Evolutionary conservation across 1,284 basidiomycete genomes (phyloP).

Genomic region (Cutaneotrichosporon sp.): DNA sequence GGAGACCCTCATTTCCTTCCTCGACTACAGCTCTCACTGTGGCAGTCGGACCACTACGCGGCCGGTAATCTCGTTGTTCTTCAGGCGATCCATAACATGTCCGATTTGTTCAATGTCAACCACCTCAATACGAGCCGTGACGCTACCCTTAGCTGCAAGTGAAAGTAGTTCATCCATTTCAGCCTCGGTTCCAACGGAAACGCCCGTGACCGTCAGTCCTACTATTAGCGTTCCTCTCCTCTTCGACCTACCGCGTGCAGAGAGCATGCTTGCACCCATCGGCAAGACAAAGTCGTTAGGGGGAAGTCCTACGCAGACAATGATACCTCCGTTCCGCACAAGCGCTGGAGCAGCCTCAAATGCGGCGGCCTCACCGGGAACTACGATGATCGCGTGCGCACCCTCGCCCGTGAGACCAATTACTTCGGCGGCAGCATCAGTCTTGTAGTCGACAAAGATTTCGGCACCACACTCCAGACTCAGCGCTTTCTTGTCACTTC

Average conservation of each 20-base stretch:
- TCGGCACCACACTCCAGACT: conserved; percentile 63
- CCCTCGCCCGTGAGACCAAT: conserved; percentile 27
- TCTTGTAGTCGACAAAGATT: conserved; percentile 66
- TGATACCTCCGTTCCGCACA: background rate
- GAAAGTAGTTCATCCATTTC: conserved; percentile 3
- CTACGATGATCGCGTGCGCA: conserved; percentile 1
- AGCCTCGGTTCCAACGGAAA: background rate
- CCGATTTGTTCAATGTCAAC: background rate
- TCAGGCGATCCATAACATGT: conserved; percentile 1
- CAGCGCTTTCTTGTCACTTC: conserved; percentile 66
- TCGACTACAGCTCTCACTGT: background rate
- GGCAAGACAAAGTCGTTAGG: conserved; percentile 1
- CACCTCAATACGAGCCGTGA: conserved; percentile 1
- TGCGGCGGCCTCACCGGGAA: background rate
- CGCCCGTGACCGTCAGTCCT: background rate
- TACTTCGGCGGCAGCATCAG: conserved; percentile 26
- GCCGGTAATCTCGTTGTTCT: background rate
- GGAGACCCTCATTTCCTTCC: background rate
- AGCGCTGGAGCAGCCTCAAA: background rate
- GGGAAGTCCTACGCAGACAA: background rate
- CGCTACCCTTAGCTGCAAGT: background rate
- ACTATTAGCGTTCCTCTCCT: background rate
- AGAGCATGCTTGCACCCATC: background rate
- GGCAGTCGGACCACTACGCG: conserved; percentile 2
- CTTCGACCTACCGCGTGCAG: background rate